A percentile compares a stretch with the other conserved stretches of the same genome.
phyloP scores from a whole-genome alignment of 345 rosid genomes.

The Populus simonii region DNA sequence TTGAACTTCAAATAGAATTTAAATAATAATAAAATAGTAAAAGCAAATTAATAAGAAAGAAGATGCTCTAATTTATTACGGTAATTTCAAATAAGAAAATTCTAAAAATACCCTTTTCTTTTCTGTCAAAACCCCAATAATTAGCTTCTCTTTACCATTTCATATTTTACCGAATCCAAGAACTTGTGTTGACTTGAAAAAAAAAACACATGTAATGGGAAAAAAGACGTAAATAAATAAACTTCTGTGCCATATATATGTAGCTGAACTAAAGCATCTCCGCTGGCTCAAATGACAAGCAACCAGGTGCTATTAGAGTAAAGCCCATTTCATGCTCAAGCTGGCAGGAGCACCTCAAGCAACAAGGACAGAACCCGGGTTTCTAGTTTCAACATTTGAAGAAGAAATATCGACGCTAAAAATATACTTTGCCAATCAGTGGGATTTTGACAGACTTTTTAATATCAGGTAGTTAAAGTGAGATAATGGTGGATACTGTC shows the following conservation, averaged over 20 bases:
- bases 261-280: constrained; percentile 35
- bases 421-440: constrained; percentile 54
- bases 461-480: constrained; percentile 51
- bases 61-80: too few relatives aligned
- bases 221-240: too few relatives aligned
- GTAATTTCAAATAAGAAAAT: too few relatives aligned
- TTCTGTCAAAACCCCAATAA: too few relatives aligned
- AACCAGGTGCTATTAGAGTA: constrained; percentile 53
- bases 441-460: constrained; percentile 55
- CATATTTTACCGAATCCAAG: too few relatives aligned
- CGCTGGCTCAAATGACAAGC: constrained; percentile 41
- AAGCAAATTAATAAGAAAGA: too few relatives aligned
- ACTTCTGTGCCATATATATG: background rate
- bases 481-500: constrained; percentile 55
- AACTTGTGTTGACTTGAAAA: too few relatives aligned
- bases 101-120: too few relatives aligned
- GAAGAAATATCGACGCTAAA: constrained; percentile 37
- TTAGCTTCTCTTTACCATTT: too few relatives aligned
- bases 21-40: too few relatives aligned
- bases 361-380: constrained; percentile 43
- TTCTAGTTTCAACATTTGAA: constrained; percentile 48
- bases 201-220: too few relatives aligned
- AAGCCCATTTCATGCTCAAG: constrained; percentile 62
- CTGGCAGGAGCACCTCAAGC: constrained; percentile 58
- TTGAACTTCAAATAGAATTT: too few relatives aligned